Evolutionary conservation across 345 rosid genomes (phyloP).

Genomic region (Balakata baccata): DNA sequence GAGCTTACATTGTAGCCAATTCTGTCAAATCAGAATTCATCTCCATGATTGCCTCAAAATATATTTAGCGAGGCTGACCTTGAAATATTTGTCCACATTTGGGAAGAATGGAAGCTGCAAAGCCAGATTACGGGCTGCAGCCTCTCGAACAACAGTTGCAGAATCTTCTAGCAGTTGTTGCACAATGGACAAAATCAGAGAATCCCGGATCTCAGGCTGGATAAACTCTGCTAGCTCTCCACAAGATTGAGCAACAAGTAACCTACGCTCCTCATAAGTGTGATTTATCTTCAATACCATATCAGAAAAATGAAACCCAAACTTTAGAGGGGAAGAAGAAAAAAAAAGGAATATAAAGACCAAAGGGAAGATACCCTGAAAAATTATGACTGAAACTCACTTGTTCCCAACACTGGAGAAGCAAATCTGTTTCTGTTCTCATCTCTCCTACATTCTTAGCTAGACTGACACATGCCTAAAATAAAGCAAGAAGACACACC

Average conservation of each 20-base stretch:
- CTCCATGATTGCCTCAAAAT: conserved; percentile 72
- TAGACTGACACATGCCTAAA: conserved; percentile 90
- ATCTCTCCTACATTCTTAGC: conserved; percentile 95
- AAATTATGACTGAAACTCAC: conserved; percentile 44
- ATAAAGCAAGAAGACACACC: conserved; percentile 25
- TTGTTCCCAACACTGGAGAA: conserved; percentile 99
- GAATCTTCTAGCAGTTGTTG: conserved; percentile 93
- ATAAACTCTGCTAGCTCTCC: conserved; percentile 95
- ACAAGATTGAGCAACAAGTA: conserved; percentile 97
- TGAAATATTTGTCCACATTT: conserved; percentile 92
- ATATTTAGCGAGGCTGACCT: conserved; percentile 90
- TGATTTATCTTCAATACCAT: conserved; percentile 73
- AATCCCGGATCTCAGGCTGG: conserved; percentile 91
- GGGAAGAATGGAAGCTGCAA: conserved; percentile 93
- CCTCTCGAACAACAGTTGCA: conserved; percentile 91
- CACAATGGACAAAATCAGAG: conserved; percentile 88
- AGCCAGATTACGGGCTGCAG: conserved; percentile 87
- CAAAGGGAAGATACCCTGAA: conserved; percentile 18
- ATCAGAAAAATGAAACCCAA: conserved; percentile 22
- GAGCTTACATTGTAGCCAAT: conserved; percentile 68
- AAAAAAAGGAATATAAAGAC: conserved; percentile 4
- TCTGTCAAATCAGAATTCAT: conserved; percentile 73
- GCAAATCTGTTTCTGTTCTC: conserved; percentile 96
- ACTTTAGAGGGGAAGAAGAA: conserved; percentile 6
- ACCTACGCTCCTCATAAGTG: conserved; percentile 93